Evolutionary conservation across 768 basidiomycete species (phyloP).

Genomic region (Lenzites betulinus): DNA sequence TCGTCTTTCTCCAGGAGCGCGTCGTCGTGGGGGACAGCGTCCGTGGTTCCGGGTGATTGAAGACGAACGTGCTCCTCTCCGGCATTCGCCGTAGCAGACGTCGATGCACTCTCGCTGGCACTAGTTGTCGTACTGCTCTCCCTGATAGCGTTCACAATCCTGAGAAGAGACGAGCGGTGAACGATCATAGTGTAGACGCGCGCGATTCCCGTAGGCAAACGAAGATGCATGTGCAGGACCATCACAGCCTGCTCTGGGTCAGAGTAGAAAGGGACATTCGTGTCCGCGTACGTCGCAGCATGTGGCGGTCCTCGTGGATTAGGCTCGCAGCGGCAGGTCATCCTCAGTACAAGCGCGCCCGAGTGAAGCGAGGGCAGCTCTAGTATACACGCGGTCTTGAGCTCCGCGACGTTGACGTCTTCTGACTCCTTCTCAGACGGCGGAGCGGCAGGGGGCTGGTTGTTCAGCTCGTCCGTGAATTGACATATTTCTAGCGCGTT

Average conservation of each 20-base stretch:
- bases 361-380: constrained; percentile 21
- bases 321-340: constrained; percentile 34
- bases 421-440: not conserved
- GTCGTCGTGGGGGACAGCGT: not conserved
- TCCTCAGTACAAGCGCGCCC: constrained; percentile 20
- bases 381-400: constrained; percentile 22
- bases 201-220: not conserved
- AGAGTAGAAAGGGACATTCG: constrained; percentile 23
- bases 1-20: not conserved
- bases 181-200: constrained; percentile 28
- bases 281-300: constrained; percentile 4
- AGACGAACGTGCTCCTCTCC: not conserved
- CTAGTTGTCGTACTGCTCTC: not conserved
- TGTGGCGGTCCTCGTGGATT: constrained; percentile 18
- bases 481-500: constrained; percentile 29
- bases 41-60: too few relatives aligned
- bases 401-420: not conserved
- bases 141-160: not conserved
- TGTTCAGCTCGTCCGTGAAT: constrained; percentile 6
- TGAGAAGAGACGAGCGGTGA: constrained; percentile 26
- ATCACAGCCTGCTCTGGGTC: constrained; percentile 28
- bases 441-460: not conserved
- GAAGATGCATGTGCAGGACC: constrained; percentile 22
- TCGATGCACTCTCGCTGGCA: too few relatives aligned
- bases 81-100: not conserved